Percentiles rank a stretch among this genome's conserved stretches.
Conservation (phyloP, 176 grass and related monocot genomes). For the Poa pratensis region DNA sequence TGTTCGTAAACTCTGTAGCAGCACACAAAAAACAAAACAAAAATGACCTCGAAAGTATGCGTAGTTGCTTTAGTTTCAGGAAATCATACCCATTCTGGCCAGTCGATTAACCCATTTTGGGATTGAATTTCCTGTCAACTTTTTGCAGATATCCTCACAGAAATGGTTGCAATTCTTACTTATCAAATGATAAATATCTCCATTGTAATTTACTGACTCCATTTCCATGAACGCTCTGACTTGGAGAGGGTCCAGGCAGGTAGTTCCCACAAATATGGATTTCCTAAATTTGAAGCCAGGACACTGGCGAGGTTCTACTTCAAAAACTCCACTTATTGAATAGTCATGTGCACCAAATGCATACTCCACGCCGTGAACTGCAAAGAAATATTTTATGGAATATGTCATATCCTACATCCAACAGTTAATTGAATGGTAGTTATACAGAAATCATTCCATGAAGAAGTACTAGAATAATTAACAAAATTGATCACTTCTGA, state of each 20-base stretch:
- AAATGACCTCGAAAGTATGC: conserved; percentile 21
- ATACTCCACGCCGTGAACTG: conserved; percentile 15
- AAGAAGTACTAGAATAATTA: conserved; percentile 10
- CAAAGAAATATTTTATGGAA: neutral
- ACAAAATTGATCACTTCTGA: neutral
- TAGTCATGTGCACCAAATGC: conserved; percentile 1
- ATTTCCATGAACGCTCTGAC: conserved; percentile 70
- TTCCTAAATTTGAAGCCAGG: conserved; percentile 81
- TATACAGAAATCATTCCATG: neutral
- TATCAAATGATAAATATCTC: conserved; percentile 75
- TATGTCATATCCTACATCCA: conserved; percentile 15
- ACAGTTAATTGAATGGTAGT: conserved; percentile 47
- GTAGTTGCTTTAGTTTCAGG: neutral
- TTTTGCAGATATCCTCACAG: conserved; percentile 70
- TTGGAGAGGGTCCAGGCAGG: conserved; percentile 57
- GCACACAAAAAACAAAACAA: neutral
- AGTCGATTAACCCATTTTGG: conserved; percentile 85
- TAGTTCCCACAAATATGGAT: conserved; percentile 69
- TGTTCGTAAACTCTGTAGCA: neutral
- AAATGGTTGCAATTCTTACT: conserved; percentile 84
- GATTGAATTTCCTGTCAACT: conserved; percentile 66
- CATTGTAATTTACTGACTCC: conserved; percentile 64
- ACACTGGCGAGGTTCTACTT: conserved; percentile 72
- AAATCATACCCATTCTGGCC: conserved; percentile 66
- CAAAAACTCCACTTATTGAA: conserved; percentile 62